phyloP scores from a whole-genome alignment of 768 basidiomycete genomes.

The Phaeotremella skinneri region DNA sequence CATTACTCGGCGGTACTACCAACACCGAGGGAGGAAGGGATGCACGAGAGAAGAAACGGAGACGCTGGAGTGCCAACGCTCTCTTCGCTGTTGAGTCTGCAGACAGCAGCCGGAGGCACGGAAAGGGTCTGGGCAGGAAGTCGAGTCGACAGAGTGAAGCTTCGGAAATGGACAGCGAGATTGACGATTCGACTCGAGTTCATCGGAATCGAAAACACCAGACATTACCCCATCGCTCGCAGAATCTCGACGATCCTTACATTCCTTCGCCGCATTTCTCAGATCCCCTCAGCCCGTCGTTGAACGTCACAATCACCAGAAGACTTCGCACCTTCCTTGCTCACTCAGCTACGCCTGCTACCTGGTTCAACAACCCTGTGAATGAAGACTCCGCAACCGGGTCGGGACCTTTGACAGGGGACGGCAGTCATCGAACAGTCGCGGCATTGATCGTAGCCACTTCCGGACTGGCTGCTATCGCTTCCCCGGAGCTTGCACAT shows the following conservation, averaged over 20 bases:
- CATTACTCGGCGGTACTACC: slow-evolving; percentile 1
- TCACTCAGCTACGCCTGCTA: slow-evolving; percentile 10
- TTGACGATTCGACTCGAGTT: slow-evolving; percentile 2
- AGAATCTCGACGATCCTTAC: slow-evolving; percentile 39
- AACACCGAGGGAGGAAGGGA: background rate
- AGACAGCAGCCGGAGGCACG: background rate
- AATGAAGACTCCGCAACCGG: background rate
- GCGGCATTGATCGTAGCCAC: slow-evolving; percentile 40
- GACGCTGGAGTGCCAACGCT: slow-evolving; percentile 18
- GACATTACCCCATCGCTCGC: slow-evolving; percentile 25
- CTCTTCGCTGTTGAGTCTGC: slow-evolving; percentile 16
- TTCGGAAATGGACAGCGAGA: background rate
- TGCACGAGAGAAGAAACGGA: background rate
- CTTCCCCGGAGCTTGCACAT: slow-evolving; percentile 32
- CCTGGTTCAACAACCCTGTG: slow-evolving; percentile 21
- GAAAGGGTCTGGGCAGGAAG: slow-evolving; percentile 1
- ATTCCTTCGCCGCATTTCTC: slow-evolving; percentile 33
- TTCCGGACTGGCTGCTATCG: slow-evolving; percentile 21
- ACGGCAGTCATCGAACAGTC: slow-evolving; percentile 13
- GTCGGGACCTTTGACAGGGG: background rate
- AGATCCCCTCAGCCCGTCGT: slow-evolving; percentile 20
- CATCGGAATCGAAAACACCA: slow-evolving; percentile 19
- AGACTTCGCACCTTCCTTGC: slow-evolving; percentile 14
- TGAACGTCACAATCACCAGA: slow-evolving; percentile 25
- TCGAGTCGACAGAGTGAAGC: slow-evolving; percentile 6